Base-by-base conservation (phyloP, 2,329 filamentous ascomycete species). In the Xylariaceae sp. region DNA sequence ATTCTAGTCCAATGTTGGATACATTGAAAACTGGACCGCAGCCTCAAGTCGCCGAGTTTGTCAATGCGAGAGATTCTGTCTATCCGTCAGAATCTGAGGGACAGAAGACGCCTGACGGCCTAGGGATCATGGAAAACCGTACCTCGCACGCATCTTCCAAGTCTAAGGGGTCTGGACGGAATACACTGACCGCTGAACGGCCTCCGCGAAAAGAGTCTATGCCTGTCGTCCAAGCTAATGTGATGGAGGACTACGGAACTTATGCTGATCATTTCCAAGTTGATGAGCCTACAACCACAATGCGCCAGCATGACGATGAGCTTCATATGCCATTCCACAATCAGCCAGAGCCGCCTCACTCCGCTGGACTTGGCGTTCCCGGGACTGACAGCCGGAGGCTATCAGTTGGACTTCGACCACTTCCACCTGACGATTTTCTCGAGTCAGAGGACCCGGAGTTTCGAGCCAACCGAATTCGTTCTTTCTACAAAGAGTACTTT, bases 401-500 rank as follows among this genome's bases (percentile, higher is more conserved):
- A n/a, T 88, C 85, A 1, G 81, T 87, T 42, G 84, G 84, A 28
- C 80, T 96, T 70, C 87, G 94, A 14, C 94, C 94, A 18, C 79
- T 99, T 56, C 94, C 94, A 5, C 90, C 91, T 34, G 86, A 92
- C 65, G 89, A 96, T 58, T 84, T 89, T 49, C 80, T 78, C 31
- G 83, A 87, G 41, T 83, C 86, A 3, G 94, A 97, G 67, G 93
- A 97, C 67, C 91, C 94, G 0, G 94, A 97, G 70, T 86, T 93
- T 65, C 85, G 94, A 64, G 94, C 94, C 58, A 97, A 97, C 76
- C 86, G 94, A 53, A 99, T 99, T 61, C 84, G 94, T 69, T 99
- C 94, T 4, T 99, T 99, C 76, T 99, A 99, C 77, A 97, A 97
- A 75, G 94, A 99, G 69, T 99, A 99, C 75, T 99, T 99, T 63